phyloP scores from a whole-genome alignment of 257 asterid species.

The Linderniella brevidens region DNA sequence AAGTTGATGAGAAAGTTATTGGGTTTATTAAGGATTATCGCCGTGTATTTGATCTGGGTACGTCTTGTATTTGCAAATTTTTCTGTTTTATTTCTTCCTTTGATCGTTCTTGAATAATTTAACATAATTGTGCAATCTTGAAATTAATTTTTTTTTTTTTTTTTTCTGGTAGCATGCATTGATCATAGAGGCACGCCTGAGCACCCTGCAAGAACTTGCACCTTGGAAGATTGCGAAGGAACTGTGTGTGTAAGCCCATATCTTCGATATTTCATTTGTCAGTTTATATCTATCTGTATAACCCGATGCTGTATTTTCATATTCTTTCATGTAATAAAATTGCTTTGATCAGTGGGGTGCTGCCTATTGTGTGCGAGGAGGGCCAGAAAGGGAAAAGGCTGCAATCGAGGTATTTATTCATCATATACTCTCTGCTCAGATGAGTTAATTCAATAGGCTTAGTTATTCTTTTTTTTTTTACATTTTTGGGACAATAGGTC shows the following conservation, averaged over 20 bases:
- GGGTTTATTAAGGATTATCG: constrained; percentile 53
- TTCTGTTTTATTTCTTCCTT: background rate
- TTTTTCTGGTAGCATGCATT: constrained; percentile 53
- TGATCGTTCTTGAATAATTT: background rate
- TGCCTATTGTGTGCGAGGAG: constrained; percentile 76
- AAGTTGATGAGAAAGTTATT: constrained; percentile 37
- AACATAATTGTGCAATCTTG: background rate
- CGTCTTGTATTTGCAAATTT: background rate
- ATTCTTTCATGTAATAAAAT: background rate
- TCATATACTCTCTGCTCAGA: background rate
- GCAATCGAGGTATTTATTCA: constrained; percentile 70
- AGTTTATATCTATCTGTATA: background rate
- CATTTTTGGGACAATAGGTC: too few species aligned
- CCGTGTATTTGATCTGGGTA: constrained; percentile 66
- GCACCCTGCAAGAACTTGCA: constrained; percentile 83
- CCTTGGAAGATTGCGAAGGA: constrained; percentile 51
- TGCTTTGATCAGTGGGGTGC: constrained; percentile 69
- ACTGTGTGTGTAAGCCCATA: constrained; percentile 47
- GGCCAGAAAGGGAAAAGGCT: constrained; percentile 55
- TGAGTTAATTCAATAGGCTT: background rate
- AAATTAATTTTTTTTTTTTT: background rate
- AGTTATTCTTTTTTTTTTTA: background rate
- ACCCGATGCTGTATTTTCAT: background rate
- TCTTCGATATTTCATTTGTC: background rate
- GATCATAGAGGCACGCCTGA: constrained; percentile 95